phyloP scores from a whole-genome alignment of 352 stramenopile genomes.

The Elongisporangium prolatum region DNA sequence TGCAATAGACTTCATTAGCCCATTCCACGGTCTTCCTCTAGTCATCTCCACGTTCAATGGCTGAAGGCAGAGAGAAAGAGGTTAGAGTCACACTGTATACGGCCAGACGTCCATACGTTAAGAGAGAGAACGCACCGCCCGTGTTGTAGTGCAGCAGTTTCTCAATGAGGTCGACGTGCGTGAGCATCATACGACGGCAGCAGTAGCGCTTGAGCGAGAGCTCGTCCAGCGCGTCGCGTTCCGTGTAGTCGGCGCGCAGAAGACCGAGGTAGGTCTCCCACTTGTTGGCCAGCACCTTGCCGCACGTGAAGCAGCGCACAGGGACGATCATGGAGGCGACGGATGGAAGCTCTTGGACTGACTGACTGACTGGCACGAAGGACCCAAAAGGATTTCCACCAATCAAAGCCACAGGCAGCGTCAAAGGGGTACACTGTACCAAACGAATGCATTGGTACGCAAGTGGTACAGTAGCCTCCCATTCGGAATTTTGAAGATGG shows the following conservation, averaged over 20 bases:
- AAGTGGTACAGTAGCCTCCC: neutral
- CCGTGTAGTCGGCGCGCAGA: conserved; percentile 95
- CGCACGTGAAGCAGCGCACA: conserved; percentile 99
- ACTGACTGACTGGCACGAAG: neutral
- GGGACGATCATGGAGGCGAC: conserved; percentile 97
- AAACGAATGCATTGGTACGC: neutral
- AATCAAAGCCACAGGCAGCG: neutral
- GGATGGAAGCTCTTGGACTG: neutral
- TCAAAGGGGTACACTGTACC: neutral
- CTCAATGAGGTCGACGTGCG: conserved; percentile 99
- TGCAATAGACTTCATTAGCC: neutral
- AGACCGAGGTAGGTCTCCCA: conserved; percentile 99
- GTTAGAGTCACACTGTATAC: neutral
- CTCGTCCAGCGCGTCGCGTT: conserved; percentile 97
- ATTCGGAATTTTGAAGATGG: neutral
- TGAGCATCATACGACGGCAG: conserved; percentile 99
- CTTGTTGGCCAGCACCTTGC: conserved; percentile 99
- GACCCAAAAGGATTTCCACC: neutral
- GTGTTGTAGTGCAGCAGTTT: conserved; percentile 99
- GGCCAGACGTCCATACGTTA: conserved; percentile 1
- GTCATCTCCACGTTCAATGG: conserved; percentile 79
- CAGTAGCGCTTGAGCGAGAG: conserved; percentile 99
- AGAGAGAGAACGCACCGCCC: conserved; percentile 43
- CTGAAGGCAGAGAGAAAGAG: conserved; percentile 19
- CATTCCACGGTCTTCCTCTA: conserved; percentile 12